Percentiles rank a stretch among this genome's conserved stretches.
These are phyloP conservation scores for Phytophthora hibernalis DNA, from an alignment of 352 stramenopile genomes.

Conservation along the genomic window DNA sequence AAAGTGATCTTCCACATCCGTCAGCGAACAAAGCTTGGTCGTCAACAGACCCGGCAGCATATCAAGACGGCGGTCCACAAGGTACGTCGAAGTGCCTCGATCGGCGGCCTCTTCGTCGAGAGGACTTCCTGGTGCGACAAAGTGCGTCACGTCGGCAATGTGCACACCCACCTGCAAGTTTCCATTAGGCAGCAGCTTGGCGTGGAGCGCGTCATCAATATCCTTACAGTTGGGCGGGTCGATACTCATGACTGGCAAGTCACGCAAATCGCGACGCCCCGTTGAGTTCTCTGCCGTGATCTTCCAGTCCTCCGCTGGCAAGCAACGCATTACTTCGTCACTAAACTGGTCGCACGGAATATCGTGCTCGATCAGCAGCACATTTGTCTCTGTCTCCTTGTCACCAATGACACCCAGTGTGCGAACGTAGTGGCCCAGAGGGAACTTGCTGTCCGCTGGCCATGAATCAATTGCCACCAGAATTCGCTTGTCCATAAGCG, in stretches of 20 bases:
- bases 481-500: conserved; percentile 94
- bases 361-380: conserved; percentile 97
- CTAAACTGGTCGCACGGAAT: conserved; percentile 92
- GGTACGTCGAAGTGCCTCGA: conserved; percentile 96
- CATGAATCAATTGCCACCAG: conserved; percentile 97
- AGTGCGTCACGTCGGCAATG: conserved; percentile 99
- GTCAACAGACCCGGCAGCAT: conserved; percentile 98
- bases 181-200: conserved; percentile 92
- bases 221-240: conserved; percentile 94
- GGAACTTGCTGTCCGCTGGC: conserved; percentile 88
- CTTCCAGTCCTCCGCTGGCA: conserved; percentile 94
- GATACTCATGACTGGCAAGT: conserved; percentile 94
- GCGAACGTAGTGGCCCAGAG: conserved; percentile 96
- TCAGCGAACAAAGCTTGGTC: conserved; percentile 97
- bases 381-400: conserved; percentile 96
- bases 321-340: conserved; percentile 91
- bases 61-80: conserved; percentile 98
- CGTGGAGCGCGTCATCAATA: conserved; percentile 99
- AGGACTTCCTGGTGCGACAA: conserved; percentile 93
- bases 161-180: conserved; percentile 96
- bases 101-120: conserved; percentile 96
- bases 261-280: conserved; percentile 91
- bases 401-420: conserved; percentile 96
- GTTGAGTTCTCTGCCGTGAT: conserved; percentile 95
- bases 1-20: conserved; percentile 78